Evolutionary conservation across 305 asterid species (phyloP).

Genomic region (Fraxinus nigra): DNA sequence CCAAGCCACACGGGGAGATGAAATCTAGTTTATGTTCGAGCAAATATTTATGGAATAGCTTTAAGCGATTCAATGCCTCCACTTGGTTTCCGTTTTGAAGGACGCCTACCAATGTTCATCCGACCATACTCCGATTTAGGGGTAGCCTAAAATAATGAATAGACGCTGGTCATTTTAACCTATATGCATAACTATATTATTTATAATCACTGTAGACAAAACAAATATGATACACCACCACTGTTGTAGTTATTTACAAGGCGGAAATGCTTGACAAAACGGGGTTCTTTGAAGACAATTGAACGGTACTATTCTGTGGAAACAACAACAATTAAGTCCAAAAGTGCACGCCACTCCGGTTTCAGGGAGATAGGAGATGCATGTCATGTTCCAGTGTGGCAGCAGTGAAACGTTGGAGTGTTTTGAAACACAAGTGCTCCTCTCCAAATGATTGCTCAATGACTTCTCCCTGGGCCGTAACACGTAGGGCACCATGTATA

Average conservation of each 20-base stretch:
- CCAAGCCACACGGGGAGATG: conserved; percentile 89
- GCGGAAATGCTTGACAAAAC: conserved; percentile 78
- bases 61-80: conserved; percentile 78
- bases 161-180: not conserved
- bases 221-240: conserved; percentile 2
- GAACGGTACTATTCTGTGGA: conserved; percentile 2
- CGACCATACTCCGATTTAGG: conserved; percentile 78
- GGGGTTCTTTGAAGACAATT: conserved; percentile 75
- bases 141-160: conserved; percentile 47
- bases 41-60: conserved; percentile 86
- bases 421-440: conserved; percentile 73
- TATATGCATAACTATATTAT: not conserved
- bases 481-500: conserved; percentile 72
- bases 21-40: conserved; percentile 83
- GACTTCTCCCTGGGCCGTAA: conserved; percentile 80
- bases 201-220: not conserved
- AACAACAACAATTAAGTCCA: conserved; percentile 53
- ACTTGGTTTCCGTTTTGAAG: conserved; percentile 72
- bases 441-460: conserved; percentile 81
- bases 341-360: conserved; percentile 71
- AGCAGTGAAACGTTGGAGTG: conserved; percentile 73
- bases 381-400: conserved; percentile 82
- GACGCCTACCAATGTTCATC: conserved; percentile 85
- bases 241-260: conserved; percentile 42
- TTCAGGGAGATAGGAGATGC: conserved; percentile 68